phyloP scores from a whole-genome alignment of 2,329 filamentous ascomycete genomes.

The Anisogramma anomala region DNA sequence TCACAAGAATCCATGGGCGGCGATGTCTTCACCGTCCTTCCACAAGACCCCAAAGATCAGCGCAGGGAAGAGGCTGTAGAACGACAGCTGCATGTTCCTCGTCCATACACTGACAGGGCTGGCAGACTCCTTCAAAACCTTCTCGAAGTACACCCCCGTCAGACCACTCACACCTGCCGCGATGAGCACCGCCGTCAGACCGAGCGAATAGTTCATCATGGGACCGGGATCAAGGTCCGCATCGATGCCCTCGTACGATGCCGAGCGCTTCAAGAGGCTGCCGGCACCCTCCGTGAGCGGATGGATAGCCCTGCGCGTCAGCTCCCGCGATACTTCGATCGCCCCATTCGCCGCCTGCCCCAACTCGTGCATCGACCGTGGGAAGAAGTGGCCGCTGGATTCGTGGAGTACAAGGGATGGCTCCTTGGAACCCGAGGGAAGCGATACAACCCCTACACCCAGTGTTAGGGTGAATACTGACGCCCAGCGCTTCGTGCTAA shows the following conservation, averaged over 20 bases:
- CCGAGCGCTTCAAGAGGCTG: conserved; percentile 56
- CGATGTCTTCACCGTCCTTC: conserved; percentile 75
- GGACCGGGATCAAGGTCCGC: conserved; percentile 43
- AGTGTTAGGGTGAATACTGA: conserved; percentile 67
- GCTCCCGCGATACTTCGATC: conserved; percentile 36
- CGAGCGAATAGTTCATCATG: conserved; percentile 66
- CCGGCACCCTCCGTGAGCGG: conserved; percentile 25
- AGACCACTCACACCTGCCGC: conserved; percentile 73
- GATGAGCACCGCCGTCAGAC: conserved; percentile 64
- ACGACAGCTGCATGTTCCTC: conserved; percentile 84
- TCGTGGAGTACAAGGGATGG: conserved; percentile 47
- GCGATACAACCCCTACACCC: conserved; percentile 75
- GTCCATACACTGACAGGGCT: conserved; percentile 75
- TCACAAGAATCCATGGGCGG: conserved; percentile 71
- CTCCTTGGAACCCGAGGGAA: conserved; percentile 50
- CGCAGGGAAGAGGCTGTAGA: conserved; percentile 87
- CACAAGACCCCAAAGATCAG: conserved; percentile 76
- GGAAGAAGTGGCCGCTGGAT: conserved; percentile 58
- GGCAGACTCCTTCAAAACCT: conserved; percentile 77
- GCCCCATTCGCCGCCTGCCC: conserved; percentile 48
- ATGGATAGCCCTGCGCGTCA: conserved; percentile 37
- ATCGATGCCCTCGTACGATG: conserved; percentile 82
- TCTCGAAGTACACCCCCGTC: conserved; percentile 81
- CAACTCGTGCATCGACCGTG: conserved; percentile 66
- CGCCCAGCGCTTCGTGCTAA: conserved; percentile 67